Conservation (phyloP, 352 stramenopile species). For the Globisporangium okanoganense region DNA sequence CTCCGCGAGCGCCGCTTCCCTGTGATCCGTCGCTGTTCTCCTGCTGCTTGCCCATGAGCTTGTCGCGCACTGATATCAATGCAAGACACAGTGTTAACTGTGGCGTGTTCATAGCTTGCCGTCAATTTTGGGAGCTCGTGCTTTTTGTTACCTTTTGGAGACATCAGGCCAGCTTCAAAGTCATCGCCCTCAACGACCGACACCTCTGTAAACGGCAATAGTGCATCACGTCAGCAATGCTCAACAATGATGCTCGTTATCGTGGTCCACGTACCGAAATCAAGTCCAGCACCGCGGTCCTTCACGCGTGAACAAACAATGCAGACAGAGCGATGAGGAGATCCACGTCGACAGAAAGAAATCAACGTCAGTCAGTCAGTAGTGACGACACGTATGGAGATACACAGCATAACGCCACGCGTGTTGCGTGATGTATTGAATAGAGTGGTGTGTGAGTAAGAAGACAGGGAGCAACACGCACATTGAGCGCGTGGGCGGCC, state of each 20-base stretch:
- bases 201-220: slow-evolving; percentile 40
- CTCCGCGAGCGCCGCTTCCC: slow-evolving; percentile 23
- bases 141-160: slow-evolving; percentile 46
- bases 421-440: background rate
- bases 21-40: slow-evolving; percentile 34
- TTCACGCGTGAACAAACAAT: slow-evolving; percentile 12
- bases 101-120: background rate
- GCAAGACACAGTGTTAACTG: background rate
- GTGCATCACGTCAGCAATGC: background rate
- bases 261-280: slow-evolving; percentile 56
- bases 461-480: slow-evolving; percentile 11
- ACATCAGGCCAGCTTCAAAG: slow-evolving; percentile 72
- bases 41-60: slow-evolving; percentile 53
- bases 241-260: background rate
- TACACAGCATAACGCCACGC: background rate
- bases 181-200: slow-evolving; percentile 70
- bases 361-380: background rate
- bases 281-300: slow-evolving; percentile 61
- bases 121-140: background rate
- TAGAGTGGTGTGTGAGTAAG: too few relatives aligned
- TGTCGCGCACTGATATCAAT: slow-evolving; percentile 35
- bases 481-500: slow-evolving; percentile 37
- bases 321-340: background rate
- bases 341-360: background rate
- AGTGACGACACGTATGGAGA: background rate